Evolutionary conservation across 108 stramenopile species (phyloP).

Genomic region (Mayamaea pseudoterrestris): DNA sequence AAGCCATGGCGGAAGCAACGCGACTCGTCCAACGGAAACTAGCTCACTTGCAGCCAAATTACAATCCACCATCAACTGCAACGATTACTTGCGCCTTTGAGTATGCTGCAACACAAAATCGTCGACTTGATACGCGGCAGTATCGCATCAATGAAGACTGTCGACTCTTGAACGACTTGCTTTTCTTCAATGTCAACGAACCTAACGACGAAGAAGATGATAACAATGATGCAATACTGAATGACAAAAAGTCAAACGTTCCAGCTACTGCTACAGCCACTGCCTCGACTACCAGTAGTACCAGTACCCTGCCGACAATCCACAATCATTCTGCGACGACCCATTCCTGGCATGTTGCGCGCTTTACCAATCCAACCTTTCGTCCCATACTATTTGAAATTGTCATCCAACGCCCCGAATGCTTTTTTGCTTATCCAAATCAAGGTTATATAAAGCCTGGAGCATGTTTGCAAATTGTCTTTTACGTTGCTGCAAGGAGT

Average conservation of each 20-base stretch:
- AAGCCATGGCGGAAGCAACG: constrained; percentile 26
- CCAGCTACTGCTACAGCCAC: constrained; percentile 5
- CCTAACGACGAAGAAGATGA: constrained; percentile 3
- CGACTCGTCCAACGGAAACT: neutral
- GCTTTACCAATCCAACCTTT: constrained; percentile 50
- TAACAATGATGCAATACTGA: constrained; percentile 2
- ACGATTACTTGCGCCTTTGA: constrained; percentile 31
- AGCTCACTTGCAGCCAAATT: neutral
- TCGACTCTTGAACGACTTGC: constrained; percentile 34
- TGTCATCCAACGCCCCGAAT: constrained; percentile 44
- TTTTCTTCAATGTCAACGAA: constrained; percentile 53
- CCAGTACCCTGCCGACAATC: constrained; percentile 4
- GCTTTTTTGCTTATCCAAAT: constrained; percentile 52
- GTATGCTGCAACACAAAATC: constrained; percentile 39
- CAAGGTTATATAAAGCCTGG: constrained; percentile 50
- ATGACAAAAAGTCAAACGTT: neutral
- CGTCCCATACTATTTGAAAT: constrained; percentile 40
- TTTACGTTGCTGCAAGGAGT: no score
- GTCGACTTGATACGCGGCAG: constrained; percentile 27
- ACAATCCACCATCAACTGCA: neutral
- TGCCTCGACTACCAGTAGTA: constrained; percentile 1
- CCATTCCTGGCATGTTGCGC: constrained; percentile 54
- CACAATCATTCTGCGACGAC: constrained; percentile 21
- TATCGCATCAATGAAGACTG: constrained; percentile 5
- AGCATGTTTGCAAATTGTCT: constrained; percentile 28